phyloP scores from a whole-genome alignment of 805 yeast species.

The Lipomyces starkeyi region DNA sequence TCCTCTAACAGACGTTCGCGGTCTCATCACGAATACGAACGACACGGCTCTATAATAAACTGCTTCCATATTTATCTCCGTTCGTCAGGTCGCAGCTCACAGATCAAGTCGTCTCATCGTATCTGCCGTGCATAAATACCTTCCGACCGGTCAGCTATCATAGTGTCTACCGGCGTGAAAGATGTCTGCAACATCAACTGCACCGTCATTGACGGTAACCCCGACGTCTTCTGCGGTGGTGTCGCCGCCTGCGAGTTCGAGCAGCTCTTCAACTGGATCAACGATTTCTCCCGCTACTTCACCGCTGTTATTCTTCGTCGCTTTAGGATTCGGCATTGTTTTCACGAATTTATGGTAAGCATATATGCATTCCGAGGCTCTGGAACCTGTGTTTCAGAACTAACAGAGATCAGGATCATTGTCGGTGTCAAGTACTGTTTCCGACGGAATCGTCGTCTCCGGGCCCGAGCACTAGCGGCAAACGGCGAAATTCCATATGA shows the following conservation, averaged over 20 bases:
- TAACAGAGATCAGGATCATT: constrained; percentile 36
- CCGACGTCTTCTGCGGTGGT: constrained; percentile 6
- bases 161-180: neutral
- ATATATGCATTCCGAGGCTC: neutral
- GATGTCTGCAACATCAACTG: neutral
- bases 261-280: neutral
- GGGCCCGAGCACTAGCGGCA: constrained; percentile 23
- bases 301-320: constrained; percentile 47
- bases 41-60: neutral
- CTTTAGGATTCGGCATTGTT: constrained; percentile 48
- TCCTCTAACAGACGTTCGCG: neutral
- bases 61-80: neutral
- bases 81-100: neutral
- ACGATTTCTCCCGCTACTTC: constrained; percentile 26
- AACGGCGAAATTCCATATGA: constrained; percentile 13
- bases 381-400: neutral
- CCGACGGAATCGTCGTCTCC: constrained; percentile 40
- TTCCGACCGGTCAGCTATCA: neutral
- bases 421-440: constrained; percentile 46
- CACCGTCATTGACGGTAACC: constrained; percentile 2
- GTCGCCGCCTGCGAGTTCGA: neutral
- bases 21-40: neutral
- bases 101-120: neutral
- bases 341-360: constrained; percentile 46
- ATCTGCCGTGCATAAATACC: neutral